Conservation (phyloP, 352 stramenopile genomes). For the Pseudoperonospora humuli region DNA sequence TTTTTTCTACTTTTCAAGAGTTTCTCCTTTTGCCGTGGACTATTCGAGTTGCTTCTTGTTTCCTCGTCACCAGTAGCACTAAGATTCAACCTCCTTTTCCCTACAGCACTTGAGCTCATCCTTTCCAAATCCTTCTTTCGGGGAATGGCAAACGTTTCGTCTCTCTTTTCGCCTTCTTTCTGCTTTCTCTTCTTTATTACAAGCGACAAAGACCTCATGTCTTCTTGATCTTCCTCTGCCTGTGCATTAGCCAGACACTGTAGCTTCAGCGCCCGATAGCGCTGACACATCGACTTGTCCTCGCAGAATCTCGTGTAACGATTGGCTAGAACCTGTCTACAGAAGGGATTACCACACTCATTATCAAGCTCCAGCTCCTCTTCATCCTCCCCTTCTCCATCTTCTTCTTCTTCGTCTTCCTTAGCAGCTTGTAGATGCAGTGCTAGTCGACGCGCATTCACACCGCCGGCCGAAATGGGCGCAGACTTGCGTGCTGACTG, state of each 20-base stretch:
- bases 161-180: conserved; percentile 5
- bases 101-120: neutral
- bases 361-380: conserved; percentile 3
- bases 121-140: conserved; percentile 13
- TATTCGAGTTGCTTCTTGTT: neutral
- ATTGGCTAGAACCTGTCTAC: conserved; percentile 31
- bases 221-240: conserved; percentile 11
- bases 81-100: conserved; percentile 2
- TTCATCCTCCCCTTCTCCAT: conserved; percentile 3
- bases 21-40: conserved; percentile 7
- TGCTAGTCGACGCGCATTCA: conserved; percentile 16
- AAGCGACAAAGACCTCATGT: conserved; percentile 6
- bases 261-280: conserved; percentile 42
- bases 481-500: conserved; percentile 25
- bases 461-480: conserved; percentile 7
- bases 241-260: conserved; percentile 33
- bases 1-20: conserved; percentile 4
- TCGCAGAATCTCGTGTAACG: conserved; percentile 39
- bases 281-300: conserved; percentile 40
- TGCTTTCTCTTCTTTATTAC: conserved; percentile 7
- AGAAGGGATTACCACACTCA: conserved; percentile 50
- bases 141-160: conserved; percentile 25
- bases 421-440: neutral
- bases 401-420: neutral
- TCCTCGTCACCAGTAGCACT: neutral